Conservation (phyloP, 2,329 filamentous ascomycete genomes). For the Davidsoniella eucalypti region DNA sequence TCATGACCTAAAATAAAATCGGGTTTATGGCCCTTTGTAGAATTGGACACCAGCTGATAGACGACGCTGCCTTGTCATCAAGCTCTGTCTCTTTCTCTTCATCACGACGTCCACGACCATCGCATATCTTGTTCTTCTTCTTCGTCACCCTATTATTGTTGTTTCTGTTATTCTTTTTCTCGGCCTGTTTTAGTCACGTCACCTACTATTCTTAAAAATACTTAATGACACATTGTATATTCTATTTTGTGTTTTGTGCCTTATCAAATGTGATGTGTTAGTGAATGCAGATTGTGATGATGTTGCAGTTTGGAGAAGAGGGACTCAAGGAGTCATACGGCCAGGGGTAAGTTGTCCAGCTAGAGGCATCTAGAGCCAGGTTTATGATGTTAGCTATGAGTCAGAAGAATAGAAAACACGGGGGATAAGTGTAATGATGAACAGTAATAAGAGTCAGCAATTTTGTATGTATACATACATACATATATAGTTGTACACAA, state of each 20-base stretch:
- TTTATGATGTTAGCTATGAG: too few relatives aligned
- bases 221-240: not conserved
- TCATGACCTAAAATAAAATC: slow-evolving; percentile 2
- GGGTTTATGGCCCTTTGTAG: not conserved
- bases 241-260: not conserved
- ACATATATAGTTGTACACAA: too few relatives aligned
- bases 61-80: not conserved
- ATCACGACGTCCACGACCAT: not conserved
- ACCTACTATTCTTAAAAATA: not conserved
- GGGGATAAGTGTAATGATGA: too few relatives aligned
- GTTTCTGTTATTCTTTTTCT: not conserved
- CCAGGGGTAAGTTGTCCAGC: too few relatives aligned
- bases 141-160: not conserved
- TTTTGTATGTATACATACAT: too few relatives aligned
- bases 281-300: not conserved
- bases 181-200: not conserved
- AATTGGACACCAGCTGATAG: not conserved
- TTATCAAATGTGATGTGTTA: not conserved
- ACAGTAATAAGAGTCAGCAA: too few relatives aligned
- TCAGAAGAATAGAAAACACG: too few relatives aligned
- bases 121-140: slow-evolving; percentile 3
- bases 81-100: not conserved
- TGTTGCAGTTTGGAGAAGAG: too few relatives aligned
- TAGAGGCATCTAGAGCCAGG: too few relatives aligned
- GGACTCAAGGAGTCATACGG: too few relatives aligned